Percentiles rank a stretch among this genome's conserved stretches.
Conservation (phyloP, 2,329 filamentous ascomycete genomes). For the Teratosphaeriaceae sp. region DNA sequence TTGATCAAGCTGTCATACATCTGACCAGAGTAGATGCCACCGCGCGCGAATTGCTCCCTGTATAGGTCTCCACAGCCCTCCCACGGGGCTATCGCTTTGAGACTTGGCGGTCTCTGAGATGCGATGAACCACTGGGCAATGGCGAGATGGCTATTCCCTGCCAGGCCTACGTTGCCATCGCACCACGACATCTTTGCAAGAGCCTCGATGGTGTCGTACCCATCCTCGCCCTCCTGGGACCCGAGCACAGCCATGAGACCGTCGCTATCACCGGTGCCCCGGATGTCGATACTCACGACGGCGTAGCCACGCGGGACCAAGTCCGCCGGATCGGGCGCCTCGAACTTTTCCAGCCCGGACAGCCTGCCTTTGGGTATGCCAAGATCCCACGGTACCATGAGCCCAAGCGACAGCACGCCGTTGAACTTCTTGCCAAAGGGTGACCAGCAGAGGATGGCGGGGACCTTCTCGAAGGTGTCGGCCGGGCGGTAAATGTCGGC, state of each 20-base stretch:
- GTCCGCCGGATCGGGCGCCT: neutral
- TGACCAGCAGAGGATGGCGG: conserved; percentile 26
- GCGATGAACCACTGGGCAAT: conserved; percentile 38
- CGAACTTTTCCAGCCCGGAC: neutral
- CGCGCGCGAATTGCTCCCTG: conserved; percentile 41
- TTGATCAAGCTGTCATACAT: conserved; percentile 27
- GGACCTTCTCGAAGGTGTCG: conserved; percentile 26
- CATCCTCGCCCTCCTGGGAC: conserved; percentile 40
- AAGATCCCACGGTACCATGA: neutral
- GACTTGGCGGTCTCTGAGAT: conserved; percentile 34
- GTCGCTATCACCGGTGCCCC: conserved; percentile 29
- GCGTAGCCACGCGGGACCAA: conserved; percentile 22
- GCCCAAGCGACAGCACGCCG: neutral
- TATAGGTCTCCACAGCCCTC: conserved; percentile 44
- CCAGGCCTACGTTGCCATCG: conserved; percentile 38
- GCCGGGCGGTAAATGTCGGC: conserved; percentile 41
- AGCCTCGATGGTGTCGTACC: conserved; percentile 40
- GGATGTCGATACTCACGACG: conserved; percentile 28
- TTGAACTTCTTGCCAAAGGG: neutral
- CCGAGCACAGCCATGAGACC: conserved; percentile 35
- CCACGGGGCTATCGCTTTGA: conserved; percentile 42
- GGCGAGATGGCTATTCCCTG: conserved; percentile 40
- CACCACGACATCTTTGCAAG: conserved; percentile 39
- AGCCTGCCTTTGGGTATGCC: neutral
- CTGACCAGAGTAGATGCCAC: conserved; percentile 36